These are phyloP conservation scores for Juglanconis oblonga DNA, from an alignment of 2,329 filamentous ascomycete genomes.

Conservation along the genomic window DNA sequence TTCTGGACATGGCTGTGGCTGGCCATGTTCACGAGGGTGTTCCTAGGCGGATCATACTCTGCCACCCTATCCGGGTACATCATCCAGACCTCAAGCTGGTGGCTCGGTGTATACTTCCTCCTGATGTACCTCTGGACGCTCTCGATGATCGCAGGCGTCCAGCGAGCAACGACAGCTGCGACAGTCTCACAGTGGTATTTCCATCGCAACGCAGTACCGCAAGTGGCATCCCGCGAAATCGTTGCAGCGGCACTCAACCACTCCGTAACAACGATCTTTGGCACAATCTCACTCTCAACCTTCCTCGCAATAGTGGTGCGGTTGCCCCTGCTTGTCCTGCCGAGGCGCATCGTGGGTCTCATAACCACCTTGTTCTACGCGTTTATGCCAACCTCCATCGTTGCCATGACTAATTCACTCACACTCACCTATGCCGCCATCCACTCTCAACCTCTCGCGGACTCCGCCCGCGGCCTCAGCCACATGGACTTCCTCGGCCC, in stretches of 20 bases:
- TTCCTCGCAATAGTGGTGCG: constrained; percentile 77
- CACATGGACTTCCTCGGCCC: constrained; percentile 79
- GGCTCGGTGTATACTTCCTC: constrained; percentile 88
- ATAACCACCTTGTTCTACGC: constrained; percentile 64
- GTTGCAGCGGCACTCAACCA: constrained; percentile 81
- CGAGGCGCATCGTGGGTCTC: constrained; percentile 61
- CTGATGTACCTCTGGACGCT: constrained; percentile 95
- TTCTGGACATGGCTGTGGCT: constrained; percentile 96
- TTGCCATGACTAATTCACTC: constrained; percentile 84
- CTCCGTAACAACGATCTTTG: constrained; percentile 81
- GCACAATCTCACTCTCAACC: constrained; percentile 86
- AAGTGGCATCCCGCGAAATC: constrained; percentile 74
- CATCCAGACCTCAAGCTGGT: constrained; percentile 88
- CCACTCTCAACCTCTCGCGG: constrained; percentile 78
- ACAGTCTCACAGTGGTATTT: constrained; percentile 99
- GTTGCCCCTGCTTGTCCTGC: constrained; percentile 80
- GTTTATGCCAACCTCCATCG: constrained; percentile 80
- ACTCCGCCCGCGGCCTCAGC: constrained; percentile 74
- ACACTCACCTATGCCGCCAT: constrained; percentile 92
- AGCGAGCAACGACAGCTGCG: constrained; percentile 87
- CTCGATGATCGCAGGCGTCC: constrained; percentile 80
- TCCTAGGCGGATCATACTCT: constrained; percentile 84
- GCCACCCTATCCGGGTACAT: constrained; percentile 64
- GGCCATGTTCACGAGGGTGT: constrained; percentile 92
- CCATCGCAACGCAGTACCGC: constrained; percentile 78